Evolutionary conservation across 345 rosid genomes (phyloP).

Genomic region (Syzygium aromaticum): DNA sequence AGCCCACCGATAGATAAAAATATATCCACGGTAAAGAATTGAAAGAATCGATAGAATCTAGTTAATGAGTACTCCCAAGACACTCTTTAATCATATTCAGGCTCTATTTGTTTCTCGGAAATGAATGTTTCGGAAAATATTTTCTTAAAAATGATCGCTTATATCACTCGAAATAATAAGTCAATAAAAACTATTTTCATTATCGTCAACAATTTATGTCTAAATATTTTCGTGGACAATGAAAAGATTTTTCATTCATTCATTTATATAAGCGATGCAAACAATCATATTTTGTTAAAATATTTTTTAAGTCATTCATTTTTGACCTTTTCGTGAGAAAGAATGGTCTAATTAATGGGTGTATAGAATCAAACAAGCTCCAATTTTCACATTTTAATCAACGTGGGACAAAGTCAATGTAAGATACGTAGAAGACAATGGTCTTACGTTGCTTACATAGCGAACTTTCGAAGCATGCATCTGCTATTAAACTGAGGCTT

Average conservation of each 20-base stretch:
- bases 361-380: neutral
- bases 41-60: neutral
- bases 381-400: neutral
- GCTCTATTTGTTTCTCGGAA: too few species aligned
- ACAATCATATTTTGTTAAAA: too few species aligned
- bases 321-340: neutral
- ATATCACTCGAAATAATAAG: too few species aligned
- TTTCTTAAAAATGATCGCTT: too few species aligned
- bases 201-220: too few species aligned
- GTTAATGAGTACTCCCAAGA: neutral
- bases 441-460: neutral
- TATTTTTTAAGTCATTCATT: too few species aligned
- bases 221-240: too few species aligned
- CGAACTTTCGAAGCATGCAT: neutral
- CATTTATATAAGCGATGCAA: too few species aligned
- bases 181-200: too few species aligned
- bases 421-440: neutral
- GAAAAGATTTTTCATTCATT: too few species aligned
- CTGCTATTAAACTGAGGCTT: neutral
- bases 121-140: too few species aligned
- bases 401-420: neutral
- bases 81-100: neutral
- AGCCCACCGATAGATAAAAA: neutral
- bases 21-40: neutral
- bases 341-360: neutral